Conservation (phyloP, 192 early-diverging fungal genomes). For the Gryganskiella cystojenkinii region DNA sequence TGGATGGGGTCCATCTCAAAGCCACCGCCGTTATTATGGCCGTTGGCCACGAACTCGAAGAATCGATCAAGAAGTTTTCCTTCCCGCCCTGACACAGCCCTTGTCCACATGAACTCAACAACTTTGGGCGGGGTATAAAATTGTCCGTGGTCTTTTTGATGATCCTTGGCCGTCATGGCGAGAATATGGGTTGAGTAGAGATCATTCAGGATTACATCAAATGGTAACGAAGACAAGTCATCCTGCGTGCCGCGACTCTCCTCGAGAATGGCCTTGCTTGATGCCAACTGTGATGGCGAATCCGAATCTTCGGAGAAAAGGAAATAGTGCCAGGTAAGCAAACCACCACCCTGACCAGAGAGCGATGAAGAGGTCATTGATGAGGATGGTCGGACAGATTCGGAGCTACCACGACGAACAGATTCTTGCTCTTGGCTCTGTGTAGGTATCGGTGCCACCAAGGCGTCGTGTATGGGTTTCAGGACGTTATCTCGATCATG, state of each 20-base stretch:
- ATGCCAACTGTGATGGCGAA: background rate
- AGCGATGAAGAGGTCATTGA: no score
- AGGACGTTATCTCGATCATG: conserved; percentile 51
- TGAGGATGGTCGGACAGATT: background rate
- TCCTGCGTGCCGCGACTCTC: conserved; percentile 8
- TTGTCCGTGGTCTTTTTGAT: conserved; percentile 74
- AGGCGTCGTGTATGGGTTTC: conserved; percentile 27
- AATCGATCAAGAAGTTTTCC: conserved; percentile 21
- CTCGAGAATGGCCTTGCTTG: no score
- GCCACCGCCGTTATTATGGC: background rate
- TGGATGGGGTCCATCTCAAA: background rate
- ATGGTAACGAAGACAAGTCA: background rate
- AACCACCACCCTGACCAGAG: conserved; percentile 9
- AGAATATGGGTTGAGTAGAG: conserved; percentile 66
- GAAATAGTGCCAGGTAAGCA: conserved; percentile 37
- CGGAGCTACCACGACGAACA: no score
- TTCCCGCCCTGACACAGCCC: conserved; percentile 25
- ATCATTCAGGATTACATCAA: conserved; percentile 57
- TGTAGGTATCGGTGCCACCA: no score
- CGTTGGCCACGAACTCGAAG: background rate
- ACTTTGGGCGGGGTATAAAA: conserved; percentile 67
- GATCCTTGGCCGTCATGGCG: conserved; percentile 56
- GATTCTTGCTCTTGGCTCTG: background rate
- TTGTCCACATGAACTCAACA: conserved; percentile 67
- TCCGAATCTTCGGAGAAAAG: conserved; percentile 16